Evolutionary conservation across 805 yeast species (phyloP).

Genomic region (Candida ovalis): DNA sequence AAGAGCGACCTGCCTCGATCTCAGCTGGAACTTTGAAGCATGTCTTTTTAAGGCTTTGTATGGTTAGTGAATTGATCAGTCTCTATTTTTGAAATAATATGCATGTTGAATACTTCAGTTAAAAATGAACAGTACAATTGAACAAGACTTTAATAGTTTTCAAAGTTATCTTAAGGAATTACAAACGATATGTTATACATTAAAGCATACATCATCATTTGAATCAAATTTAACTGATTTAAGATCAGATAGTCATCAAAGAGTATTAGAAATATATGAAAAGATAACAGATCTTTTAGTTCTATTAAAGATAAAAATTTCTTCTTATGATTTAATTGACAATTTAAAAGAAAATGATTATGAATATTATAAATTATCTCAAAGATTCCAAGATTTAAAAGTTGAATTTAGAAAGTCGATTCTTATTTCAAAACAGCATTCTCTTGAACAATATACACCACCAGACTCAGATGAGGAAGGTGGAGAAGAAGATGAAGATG

Average conservation of each 20-base stretch:
- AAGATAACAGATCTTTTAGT: constrained; percentile 14
- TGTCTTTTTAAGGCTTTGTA: no score
- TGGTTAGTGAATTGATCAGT: no score
- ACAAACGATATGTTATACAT: background rate
- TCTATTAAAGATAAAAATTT: constrained; percentile 9
- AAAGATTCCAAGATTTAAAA: constrained; percentile 24
- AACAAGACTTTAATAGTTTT: background rate
- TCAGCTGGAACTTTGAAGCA: no score
- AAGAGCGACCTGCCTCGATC: no score
- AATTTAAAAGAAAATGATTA: constrained; percentile 1
- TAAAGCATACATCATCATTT: background rate
- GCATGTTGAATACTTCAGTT: no score
- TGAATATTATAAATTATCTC: constrained; percentile 16
- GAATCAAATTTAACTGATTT: constrained; percentile 2
- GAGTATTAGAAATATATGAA: constrained; percentile 19
- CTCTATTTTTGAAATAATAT: no score
- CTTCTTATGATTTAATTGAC: constrained; percentile 4
- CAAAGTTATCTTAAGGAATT: background rate
- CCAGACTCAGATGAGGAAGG: constrained; percentile 1
- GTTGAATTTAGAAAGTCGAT: constrained; percentile 27
- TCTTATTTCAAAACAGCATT: constrained; percentile 21
- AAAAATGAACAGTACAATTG: background rate
- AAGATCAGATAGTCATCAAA: constrained; percentile 9
- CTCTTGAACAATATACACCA: constrained; percentile 9
- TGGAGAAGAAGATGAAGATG: constrained; percentile 5